Evolutionary conservation across 1,284 basidiomycete species (phyloP), one percentile per base, ranked within the genome.

Genomic region (Apiotrichum akiyoshidainum): DNA sequence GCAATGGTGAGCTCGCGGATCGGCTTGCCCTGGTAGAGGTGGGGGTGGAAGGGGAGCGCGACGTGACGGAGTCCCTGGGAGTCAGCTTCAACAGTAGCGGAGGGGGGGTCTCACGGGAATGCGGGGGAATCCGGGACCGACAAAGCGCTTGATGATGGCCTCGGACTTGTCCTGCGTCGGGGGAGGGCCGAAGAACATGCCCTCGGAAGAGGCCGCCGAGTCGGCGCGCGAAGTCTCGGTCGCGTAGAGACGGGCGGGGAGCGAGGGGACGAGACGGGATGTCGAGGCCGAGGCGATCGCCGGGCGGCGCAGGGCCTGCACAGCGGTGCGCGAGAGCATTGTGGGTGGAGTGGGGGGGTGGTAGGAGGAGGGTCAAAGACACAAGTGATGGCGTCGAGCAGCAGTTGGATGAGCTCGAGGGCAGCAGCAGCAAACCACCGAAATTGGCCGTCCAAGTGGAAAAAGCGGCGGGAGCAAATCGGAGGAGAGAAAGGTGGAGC

Each of bases 21-120:
- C 11, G 95, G 94, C 22, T 85, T 80, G 37, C 94, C 94, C 65
- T 85, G 81, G 80, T 88, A 92, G 19, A 98, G 74, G 68, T 97
- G 92, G 14, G 84, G 83, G 63, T 89, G 87, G 55, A 92, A 80
- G 8, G 91, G 90, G 41, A 87, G 84, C 46, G 87, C 84, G 55
- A 96, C 83, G 78, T 97, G 93, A 46, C 94, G 90, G 50, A 95
- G 84, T 67, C 88, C 85, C 77, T 78, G 40, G 40, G 22, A 11
- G 52, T 34, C 37, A 39, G 46, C 26, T 31, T 31, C n/a, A 7
- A 31, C 7, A 7, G 3, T 31, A 31, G 26, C 31, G 42, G 2
- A 31, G 26, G 40, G 11, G 68, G 7, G 26, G 26, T 7, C 72
- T 66, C 53, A 77, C 74, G 33, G 74, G 74, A 55, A 75, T 78